A percentile compares a stretch with the other conserved stretches of the same genome.
Conservation (phyloP, 192 early-diverging fungal genomes). For the Phlyctochytrium bullatum region DNA sequence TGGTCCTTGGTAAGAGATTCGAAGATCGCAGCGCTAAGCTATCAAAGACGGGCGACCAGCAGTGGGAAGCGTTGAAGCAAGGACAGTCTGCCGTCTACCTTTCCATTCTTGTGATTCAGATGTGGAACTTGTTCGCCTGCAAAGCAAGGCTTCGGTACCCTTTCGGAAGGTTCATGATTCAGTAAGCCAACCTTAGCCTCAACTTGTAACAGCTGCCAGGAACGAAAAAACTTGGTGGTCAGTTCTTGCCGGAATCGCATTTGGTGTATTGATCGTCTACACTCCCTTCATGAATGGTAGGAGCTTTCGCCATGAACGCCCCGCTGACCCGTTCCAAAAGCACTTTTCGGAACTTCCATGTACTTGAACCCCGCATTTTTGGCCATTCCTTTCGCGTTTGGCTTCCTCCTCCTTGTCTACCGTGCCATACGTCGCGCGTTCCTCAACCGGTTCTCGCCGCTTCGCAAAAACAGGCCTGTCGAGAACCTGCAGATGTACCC, state of each 20-base stretch:
- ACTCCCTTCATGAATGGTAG: slow-evolving; percentile 44
- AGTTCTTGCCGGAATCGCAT: slow-evolving; percentile 58
- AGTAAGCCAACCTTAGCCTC: slow-evolving; percentile 47
- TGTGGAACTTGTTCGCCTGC: slow-evolving; percentile 93
- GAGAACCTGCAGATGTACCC: slow-evolving; percentile 68
- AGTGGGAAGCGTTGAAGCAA: slow-evolving; percentile 69
- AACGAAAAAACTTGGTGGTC: slow-evolving; percentile 34
- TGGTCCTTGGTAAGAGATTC: slow-evolving; percentile 39
- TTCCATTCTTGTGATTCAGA: slow-evolving; percentile 78
- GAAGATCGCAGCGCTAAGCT: slow-evolving; percentile 59
- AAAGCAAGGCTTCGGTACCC: slow-evolving; percentile 78
- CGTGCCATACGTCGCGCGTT: slow-evolving; percentile 8
- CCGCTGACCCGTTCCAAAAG: slow-evolving; percentile 20
- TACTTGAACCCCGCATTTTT: slow-evolving; percentile 67
- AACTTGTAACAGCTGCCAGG: slow-evolving; percentile 7
- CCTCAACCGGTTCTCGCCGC: neutral
- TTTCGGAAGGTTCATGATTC: slow-evolving; percentile 77
- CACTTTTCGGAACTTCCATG: slow-evolving; percentile 70
- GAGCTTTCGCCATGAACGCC: slow-evolving; percentile 15
- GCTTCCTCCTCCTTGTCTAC: slow-evolving; percentile 33
- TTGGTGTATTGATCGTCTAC: slow-evolving; percentile 50
- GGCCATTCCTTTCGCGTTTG: slow-evolving; percentile 77
- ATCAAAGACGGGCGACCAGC: slow-evolving; percentile 55
- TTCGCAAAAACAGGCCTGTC: neutral
- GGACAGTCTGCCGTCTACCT: slow-evolving; percentile 79